Evolutionary conservation across 106 monocot species (phyloP).

Genomic region (Phalaenopsis equestris): DNA sequence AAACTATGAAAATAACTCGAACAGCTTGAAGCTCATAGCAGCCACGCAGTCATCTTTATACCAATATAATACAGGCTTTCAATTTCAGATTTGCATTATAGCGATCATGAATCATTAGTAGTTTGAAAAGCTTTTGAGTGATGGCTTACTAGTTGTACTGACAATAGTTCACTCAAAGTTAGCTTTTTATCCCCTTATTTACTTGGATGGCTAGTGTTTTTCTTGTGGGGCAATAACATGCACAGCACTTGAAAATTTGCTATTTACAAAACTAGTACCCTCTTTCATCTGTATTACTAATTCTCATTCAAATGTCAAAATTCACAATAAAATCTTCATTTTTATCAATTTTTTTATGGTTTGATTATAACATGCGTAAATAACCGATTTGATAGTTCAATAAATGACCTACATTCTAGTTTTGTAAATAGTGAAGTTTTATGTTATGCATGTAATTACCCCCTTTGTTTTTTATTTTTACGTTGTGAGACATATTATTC

Average conservation of each 20-base stretch:
- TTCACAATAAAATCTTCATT: too few relatives aligned
- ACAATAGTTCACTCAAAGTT: neutral
- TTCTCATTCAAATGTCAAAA: too few relatives aligned
- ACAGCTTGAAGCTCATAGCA: neutral
- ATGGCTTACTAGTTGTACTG: neutral
- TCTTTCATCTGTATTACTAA: too few relatives aligned
- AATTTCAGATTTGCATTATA: neutral
- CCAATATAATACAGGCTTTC: neutral
- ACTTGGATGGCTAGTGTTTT: neutral
- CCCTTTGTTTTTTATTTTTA: neutral
- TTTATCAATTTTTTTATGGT: too few relatives aligned
- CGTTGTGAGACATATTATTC: neutral
- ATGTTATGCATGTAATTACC: too few relatives aligned
- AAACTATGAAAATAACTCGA: neutral
- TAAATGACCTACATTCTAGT: too few relatives aligned
- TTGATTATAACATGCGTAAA: too few relatives aligned
- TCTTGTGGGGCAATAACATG: too few relatives aligned
- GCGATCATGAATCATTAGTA: neutral
- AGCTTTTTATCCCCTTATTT: neutral
- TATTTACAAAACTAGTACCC: too few relatives aligned
- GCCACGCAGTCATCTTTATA: neutral
- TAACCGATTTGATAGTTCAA: too few relatives aligned
- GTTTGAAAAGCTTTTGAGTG: neutral
- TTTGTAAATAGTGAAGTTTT: too few relatives aligned
- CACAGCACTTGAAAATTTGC: too few relatives aligned